A percentile compares a stretch with the other conserved stretches of the same genome.
Evolutionary conservation across 2,329 filamentous ascomycete genomes (phyloP).

Genomic region (Epicoccum nigrum): DNA sequence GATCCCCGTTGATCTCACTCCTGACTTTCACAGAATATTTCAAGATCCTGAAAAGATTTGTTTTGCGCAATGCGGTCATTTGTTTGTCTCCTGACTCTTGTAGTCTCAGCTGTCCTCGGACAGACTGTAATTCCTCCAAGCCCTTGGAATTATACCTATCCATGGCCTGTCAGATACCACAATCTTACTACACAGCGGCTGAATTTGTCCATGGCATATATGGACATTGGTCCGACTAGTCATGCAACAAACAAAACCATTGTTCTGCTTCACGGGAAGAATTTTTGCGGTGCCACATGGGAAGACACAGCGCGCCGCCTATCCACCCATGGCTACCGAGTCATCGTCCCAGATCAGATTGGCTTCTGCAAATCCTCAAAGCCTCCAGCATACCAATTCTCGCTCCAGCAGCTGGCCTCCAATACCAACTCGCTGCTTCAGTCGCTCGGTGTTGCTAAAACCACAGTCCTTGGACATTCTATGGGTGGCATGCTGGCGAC

Average conservation of each 20-base stretch:
- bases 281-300: slow-evolving; percentile 64
- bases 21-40: not conserved
- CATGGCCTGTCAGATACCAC: slow-evolving; percentile 57
- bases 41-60: not conserved
- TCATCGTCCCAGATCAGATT: slow-evolving; percentile 61
- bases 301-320: slow-evolving; percentile 55
- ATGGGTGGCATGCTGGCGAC: slow-evolving; percentile 62
- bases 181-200: slow-evolving; percentile 56
- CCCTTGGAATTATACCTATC: slow-evolving; percentile 54
- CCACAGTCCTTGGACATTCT: slow-evolving; percentile 61
- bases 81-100: slow-evolving; percentile 4
- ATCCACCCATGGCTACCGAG: slow-evolving; percentile 55
- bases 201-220: slow-evolving; percentile 62
- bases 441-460: slow-evolving; percentile 52
- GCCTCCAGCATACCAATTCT: slow-evolving; percentile 59
- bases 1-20: not conserved
- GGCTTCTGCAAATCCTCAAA: slow-evolving; percentile 66
- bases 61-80: slow-evolving; percentile 13
- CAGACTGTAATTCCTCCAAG: slow-evolving; percentile 21
- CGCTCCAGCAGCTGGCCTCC: slow-evolving; percentile 57
- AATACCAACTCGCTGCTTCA: slow-evolving; percentile 59
- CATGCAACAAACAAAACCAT: slow-evolving; percentile 51
- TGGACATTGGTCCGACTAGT: slow-evolving; percentile 55
- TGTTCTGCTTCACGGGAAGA: slow-evolving; percentile 62
- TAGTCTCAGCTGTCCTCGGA: slow-evolving; percentile 13